Base-by-base conservation (phyloP, 345 rosid species). In the Psidium guajava region DNA sequence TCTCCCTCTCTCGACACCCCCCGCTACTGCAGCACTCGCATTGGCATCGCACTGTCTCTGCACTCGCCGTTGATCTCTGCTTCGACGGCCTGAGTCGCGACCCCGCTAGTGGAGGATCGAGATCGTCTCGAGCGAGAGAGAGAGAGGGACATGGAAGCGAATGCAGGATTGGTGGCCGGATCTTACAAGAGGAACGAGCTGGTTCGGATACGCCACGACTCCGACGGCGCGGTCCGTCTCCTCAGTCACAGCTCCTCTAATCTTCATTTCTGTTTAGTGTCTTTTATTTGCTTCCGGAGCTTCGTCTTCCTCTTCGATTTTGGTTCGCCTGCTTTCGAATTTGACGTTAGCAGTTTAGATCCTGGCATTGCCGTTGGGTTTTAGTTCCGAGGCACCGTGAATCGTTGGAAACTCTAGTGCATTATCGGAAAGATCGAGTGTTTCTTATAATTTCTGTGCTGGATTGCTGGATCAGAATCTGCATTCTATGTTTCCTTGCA, bases 131-230 rank as follows among this genome's bases (percentile, higher is more conserved):
- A 10, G 61, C 61, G 13, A 24, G 61, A 22, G n/a, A 16, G 58
- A 21, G 51, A 49, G 51, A 11, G 2, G 54, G 74, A 52, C 86
- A 97, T 97, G 99, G 98, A 97, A 88, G 93, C 98, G 40, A 96
- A 88, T 90, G 93, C 96, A 28, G 99, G 98, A 47, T 86, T 97
- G 95, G 98, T 97, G 73, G 99, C 99, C 84, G 99, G 99, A 50
- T 97, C 99, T 27, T 92, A 96, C 94, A 94, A 94, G 90, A 90
- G 95, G 88, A 96, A 97, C 88, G 96, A 97, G 92, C 91, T 97
- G 74, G 99, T 97, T 84, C 98, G 99, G 91, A 97, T 97, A 88
- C 98, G 94, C 52, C 96, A 97, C 85, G 98, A 97, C 89, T 97
- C 98, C 87, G 99, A 96, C 84, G 90, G 97, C 28, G 28, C 61